Percentiles rank a stretch among this genome's conserved stretches.
Conservation (phyloP, 2,329 filamentous ascomycete genomes). For the Fusarium pilosicola region DNA sequence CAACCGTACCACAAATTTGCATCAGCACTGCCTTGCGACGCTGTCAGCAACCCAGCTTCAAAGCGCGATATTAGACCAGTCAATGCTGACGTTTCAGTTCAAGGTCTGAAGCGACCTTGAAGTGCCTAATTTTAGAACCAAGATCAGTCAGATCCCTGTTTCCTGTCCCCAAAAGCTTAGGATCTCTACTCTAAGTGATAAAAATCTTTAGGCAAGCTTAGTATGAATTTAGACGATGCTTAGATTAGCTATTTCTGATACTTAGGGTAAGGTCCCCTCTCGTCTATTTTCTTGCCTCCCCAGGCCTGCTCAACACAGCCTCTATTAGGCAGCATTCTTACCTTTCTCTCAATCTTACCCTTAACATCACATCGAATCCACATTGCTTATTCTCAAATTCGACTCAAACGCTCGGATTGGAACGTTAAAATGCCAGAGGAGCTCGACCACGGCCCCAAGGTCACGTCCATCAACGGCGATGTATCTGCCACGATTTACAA, state of each 20-base stretch:
- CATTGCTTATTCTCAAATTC: not conserved
- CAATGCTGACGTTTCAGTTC: not conserved
- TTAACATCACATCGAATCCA: no score
- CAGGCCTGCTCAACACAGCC: not conserved
- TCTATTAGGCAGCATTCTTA: not conserved
- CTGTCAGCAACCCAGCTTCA: not conserved
- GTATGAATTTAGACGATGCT: not conserved
- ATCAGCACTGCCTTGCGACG: not conserved
- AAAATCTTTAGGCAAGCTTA: not conserved
- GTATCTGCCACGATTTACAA: not conserved
- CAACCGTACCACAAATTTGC: rapidly evolving
- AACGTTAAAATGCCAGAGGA: not conserved
- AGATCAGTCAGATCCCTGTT: not conserved
- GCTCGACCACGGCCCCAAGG: rapidly evolving
- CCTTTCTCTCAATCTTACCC: not conserved
- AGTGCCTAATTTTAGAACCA: not conserved
- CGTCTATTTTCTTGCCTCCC: not conserved
- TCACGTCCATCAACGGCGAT: not conserved
- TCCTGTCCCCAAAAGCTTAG: not conserved
- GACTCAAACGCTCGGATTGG: no score
- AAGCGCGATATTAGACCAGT: not conserved
- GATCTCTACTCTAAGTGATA: not conserved
- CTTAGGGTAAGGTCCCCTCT: no score
- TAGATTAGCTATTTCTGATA: not conserved
- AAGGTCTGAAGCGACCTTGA: not conserved